Evolutionary conservation across 139 green algal genomes (phyloP), one percentile per base, ranked within the genome.

Genomic region (Micractinium conductrix): DNA sequence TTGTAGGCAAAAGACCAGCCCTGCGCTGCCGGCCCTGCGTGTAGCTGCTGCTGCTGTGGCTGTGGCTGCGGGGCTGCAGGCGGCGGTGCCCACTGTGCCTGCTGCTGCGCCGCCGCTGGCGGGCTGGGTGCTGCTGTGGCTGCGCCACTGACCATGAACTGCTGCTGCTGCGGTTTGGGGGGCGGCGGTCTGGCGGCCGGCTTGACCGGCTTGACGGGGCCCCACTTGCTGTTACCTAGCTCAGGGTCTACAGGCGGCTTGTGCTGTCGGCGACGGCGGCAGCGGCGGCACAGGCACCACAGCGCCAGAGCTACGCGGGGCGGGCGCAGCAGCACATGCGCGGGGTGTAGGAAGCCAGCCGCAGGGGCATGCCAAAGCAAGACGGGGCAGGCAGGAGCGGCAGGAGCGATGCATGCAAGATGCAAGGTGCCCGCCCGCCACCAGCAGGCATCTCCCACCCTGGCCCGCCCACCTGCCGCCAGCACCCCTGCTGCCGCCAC

Each of bases 211-310:
- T n/a, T n/a, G n/a, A n/a, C n/a, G n/a, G n/a, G n/a, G n/a, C n/a
- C n/a, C n/a, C n/a, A n/a, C n/a, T n/a, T n/a, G 30, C 9, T 28
- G 35, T 38, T 38, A 16, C 72, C 72, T 6, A 30, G 8, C 72
- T 79, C 72, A 6, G 43, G n/a, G 72, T 79, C 72, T 0, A 17
- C 44, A 1, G 28, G 40, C 26, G 40, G 40, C 6, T 42, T 35
- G 30, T 30, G 72, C 44, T 21, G 72, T 4, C 72, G 72, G 16
- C 44, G 44, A 1, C 72, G 72, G 30, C 28, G 30, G 44, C 72
- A 60, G n/a, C 72, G 72, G 24, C 48, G 28, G n/a, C 48, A 44
- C 72, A 79, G 72, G 38, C 68, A 74, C 72, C 72, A 79, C 12
- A 63, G 42, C 1, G 19, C 24, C n/a, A 79, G 30, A 5, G 19